Conservation (phyloP, 2,329 filamentous ascomycete genomes). For the Pseudocercospora fijiensis region DNA sequence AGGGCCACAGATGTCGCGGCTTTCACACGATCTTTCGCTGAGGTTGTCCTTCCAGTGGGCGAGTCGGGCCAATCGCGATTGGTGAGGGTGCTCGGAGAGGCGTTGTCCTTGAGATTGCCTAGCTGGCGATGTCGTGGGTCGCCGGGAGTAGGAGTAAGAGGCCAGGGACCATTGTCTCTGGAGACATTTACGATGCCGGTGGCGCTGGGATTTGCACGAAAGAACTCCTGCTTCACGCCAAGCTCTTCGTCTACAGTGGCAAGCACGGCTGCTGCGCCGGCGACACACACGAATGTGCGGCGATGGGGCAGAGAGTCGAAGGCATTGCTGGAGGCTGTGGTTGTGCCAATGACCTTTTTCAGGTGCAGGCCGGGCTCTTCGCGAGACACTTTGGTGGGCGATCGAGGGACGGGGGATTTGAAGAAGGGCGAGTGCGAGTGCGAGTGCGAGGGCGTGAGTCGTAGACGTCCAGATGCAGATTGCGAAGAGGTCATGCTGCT, state of each 20-base stretch:
- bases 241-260: conserved; percentile 71
- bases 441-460: conserved; percentile 64
- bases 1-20: conserved; percentile 87
- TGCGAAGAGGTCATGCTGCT: conserved; percentile 25
- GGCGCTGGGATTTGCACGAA: conserved; percentile 59
- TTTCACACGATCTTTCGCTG: conserved; percentile 88
- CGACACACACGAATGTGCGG: conserved; percentile 78
- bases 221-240: conserved; percentile 76
- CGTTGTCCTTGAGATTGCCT: conserved; percentile 42
- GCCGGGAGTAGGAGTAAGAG: conserved; percentile 29
- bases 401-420: conserved; percentile 62
- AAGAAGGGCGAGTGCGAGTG: conserved; percentile 61
- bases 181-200: conserved; percentile 11
- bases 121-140: conserved; percentile 30
- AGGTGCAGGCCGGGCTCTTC: conserved; percentile 62
- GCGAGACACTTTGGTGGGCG: conserved; percentile 55
- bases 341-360: conserved; percentile 86
- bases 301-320: conserved; percentile 77
- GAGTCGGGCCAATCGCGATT: conserved; percentile 58
- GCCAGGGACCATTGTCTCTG: conserved; percentile 27
- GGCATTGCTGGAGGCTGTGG: conserved; percentile 76
- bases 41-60: conserved; percentile 57
- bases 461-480: conserved; percentile 40
- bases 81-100: conserved; percentile 44
- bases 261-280: conserved; percentile 89